phyloP scores from a whole-genome alignment of 2,329 filamentous ascomycete genomes.

The Colletotrichum endophyticum region DNA sequence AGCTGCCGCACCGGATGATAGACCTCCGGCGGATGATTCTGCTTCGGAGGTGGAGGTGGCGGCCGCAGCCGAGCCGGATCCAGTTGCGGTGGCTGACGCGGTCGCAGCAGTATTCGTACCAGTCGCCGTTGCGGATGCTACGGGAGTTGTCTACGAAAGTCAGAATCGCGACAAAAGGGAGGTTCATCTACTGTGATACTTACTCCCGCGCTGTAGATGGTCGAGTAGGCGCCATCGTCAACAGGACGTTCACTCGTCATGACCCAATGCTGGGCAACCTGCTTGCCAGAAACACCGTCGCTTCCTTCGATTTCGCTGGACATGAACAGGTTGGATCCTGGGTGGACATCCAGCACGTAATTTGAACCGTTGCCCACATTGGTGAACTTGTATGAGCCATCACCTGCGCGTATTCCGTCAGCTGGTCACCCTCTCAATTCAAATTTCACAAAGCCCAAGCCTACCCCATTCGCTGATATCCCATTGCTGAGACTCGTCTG shows the following conservation, averaged over 20 bases:
- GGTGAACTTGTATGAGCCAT: conserved; percentile 30
- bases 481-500: conserved; percentile 35
- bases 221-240: conserved; percentile 36
- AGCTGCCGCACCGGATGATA: conserved; percentile 33
- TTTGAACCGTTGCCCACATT: conserved; percentile 36
- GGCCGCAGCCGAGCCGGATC: not conserved
- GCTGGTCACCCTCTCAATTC: fast-evolving
- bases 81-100: not conserved
- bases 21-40: conserved; percentile 4
- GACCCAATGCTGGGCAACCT: conserved; percentile 38
- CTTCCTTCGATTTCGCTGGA: conserved; percentile 26
- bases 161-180: not conserved
- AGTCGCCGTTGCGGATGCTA: not conserved
- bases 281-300: conserved; percentile 20
- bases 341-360: conserved; percentile 37
- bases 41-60: not conserved
- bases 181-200: not conserved
- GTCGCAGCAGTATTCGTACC: not conserved
- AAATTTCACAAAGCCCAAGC: not conserved
- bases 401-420: not conserved
- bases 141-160: not conserved
- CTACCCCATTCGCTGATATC: conserved; percentile 32
- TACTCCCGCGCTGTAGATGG: conserved; percentile 31
- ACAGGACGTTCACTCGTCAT: conserved; percentile 33
- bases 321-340: conserved; percentile 34